Base-by-base conservation (phyloP, 768 basidiomycete species). In the Galerina marginata region DNA sequence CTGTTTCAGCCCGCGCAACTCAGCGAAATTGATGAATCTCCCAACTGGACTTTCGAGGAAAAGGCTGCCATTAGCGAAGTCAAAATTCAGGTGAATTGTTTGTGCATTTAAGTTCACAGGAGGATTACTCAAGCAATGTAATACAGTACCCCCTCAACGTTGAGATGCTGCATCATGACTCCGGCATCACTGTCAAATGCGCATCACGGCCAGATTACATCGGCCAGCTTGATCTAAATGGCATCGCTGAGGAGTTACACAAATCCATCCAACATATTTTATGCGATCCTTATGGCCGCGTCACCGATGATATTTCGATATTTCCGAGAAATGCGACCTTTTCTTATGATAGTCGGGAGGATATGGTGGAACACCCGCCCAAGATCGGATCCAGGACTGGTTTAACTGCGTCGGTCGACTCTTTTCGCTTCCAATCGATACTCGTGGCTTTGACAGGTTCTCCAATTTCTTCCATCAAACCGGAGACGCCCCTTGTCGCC, bases 111-210 rank as follows among this genome's bases (percentile, higher is more conserved):
- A 20, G 37, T 9, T 53, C 10, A 37, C 14, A 29, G 15, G 15
- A 29, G 49, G 3, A 58, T 40, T 48, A 37, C 16, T 29, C 29
- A 29, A 29, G 29, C 29, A n/a, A 46, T 25, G n/a, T 23, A 45
- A 39, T 12, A 29, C 52, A 83, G 82, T 83, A 83, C 59, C 72
- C 79, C 3, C 54, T 82, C 15, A 81, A 81, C 48, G 56, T 81
- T 36, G 82, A 82, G 62, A 63, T 82, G 9, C 66, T 73, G 54
- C 75, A 80, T 53, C 39, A 59, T 9, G 61, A 65, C 3, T 54
- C 60, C 38, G 70, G 74, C 1, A 76, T 79, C 57, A 60, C 63
- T 29, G 49, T 82, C 37, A 74, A 73, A 58, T 72, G 74, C 42
- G 79, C 76, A 14, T 80, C 77, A 43, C 66, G 63, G 4, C 61